A percentile compares a stretch with the other conserved stretches of the same genome.
Evolutionary conservation across 169 alveolate genomes (phyloP).

Genomic region (Plasmodium sp.): DNA sequence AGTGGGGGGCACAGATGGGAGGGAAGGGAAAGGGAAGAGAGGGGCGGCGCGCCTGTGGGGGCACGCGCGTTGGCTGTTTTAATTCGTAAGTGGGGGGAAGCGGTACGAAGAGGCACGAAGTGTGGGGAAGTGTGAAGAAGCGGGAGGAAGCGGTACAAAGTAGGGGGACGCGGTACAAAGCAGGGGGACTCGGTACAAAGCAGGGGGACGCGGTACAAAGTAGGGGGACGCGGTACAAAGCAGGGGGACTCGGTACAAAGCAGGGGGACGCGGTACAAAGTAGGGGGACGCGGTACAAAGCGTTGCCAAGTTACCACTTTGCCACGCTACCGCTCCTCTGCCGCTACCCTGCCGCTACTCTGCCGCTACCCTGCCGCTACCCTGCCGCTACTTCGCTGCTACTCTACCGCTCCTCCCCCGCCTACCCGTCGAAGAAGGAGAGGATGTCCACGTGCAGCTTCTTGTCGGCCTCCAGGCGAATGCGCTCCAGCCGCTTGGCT

Average conservation of each 20-base stretch:
- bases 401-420: neutral
- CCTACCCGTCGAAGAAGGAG: constrained; percentile 58
- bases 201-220: too few relatives aligned
- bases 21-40: neutral
- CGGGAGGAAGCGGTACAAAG: too few relatives aligned
- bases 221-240: too few relatives aligned
- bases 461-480: constrained; percentile 28
- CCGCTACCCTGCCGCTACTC: neutral
- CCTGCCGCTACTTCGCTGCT: neutral
- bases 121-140: too few relatives aligned
- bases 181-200: too few relatives aligned
- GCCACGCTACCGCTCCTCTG: neutral
- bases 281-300: too few relatives aligned
- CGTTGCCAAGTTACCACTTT: too few relatives aligned
- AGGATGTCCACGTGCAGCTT: constrained; percentile 37
- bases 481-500: constrained; percentile 31
- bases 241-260: too few relatives aligned
- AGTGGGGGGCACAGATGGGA: neutral
- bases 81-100: neutral
- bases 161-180: too few relatives aligned
- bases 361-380: neutral
- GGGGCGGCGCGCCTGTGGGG: neutral
- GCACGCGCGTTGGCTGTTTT: neutral
- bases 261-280: neutral
- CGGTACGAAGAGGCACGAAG: neutral